Conservation (phyloP, 768 basidiomycete species). For the Candolleomyces eurysporus region DNA sequence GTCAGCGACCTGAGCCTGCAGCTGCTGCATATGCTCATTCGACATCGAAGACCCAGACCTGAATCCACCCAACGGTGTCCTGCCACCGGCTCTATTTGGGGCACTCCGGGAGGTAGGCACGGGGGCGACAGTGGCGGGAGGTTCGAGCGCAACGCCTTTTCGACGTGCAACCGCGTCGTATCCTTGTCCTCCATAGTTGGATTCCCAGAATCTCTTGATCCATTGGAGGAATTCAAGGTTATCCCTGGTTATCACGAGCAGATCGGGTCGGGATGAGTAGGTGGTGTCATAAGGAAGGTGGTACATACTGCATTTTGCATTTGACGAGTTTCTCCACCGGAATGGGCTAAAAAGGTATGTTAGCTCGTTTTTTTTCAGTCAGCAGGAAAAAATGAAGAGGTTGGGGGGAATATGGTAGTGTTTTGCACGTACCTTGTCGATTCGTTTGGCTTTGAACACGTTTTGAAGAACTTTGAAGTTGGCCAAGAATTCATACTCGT, state of each 20-base stretch:
- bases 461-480: slow-evolving; percentile 98
- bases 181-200: slow-evolving; percentile 80
- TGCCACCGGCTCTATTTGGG: slow-evolving; percentile 54
- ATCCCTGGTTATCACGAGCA: slow-evolving; percentile 51
- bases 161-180: slow-evolving; percentile 86
- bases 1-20: slow-evolving; percentile 81
- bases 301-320: slow-evolving; percentile 97
- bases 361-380: neutral
- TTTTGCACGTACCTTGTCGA: slow-evolving; percentile 74
- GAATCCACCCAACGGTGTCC: slow-evolving; percentile 70
- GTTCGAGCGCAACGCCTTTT: slow-evolving; percentile 72
- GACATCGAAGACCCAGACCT: slow-evolving; percentile 65
- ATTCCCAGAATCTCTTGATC: slow-evolving; percentile 95
- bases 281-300: neutral
- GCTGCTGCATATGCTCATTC: slow-evolving; percentile 60
- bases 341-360: slow-evolving; percentile 63
- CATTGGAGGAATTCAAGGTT: slow-evolving; percentile 99
- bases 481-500: slow-evolving; percentile 92
- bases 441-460: slow-evolving; percentile 85
- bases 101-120: slow-evolving; percentile 42
- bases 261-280: neutral
- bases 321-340: slow-evolving; percentile 92
- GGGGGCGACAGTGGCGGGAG: slow-evolving; percentile 78
- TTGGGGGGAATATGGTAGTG: neutral
- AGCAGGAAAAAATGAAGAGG: too few relatives aligned